Base-by-base conservation (phyloP, 2,329 filamentous ascomycete species). In the Huntiella bhutanensis region DNA sequence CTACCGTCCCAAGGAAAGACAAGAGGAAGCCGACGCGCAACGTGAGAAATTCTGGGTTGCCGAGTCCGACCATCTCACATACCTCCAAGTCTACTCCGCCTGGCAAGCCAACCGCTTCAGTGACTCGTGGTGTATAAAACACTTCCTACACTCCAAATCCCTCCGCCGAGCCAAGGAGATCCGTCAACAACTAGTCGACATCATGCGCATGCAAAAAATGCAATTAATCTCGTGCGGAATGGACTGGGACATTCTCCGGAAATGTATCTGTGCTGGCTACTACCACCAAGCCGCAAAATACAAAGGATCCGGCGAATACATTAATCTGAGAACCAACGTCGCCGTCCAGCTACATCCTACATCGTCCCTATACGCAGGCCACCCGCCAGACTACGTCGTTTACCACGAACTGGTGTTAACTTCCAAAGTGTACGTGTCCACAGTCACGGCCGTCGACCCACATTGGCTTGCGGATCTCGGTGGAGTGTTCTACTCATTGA, bases 351-450 rank as follows among this genome's bases (percentile, higher is more conserved):
- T 98, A 28, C 92, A 98, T 59, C 91, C 91, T 1, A 98, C 91
- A 0, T 87, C 80, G 52, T 85, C 91, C 1, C 71, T 98, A 1
- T 96, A 95, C 58, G 91, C 91, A 1, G 91, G 91, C 3, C 92
- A 94, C 61, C 74, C 94, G 17, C 91, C 92, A 1, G 91, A 98
- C 59, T 96, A 96, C 57, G 85, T 98, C 45, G 78, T 98, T 37
- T 98, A 98, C 62, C 91, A 98, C 67, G 91, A 98, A 62, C 74
- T 98, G 49, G 94, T 98, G 55, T 75, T 98, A 51, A 98, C 91
- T 0, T 84, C 80, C 48, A 95, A 94, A 59, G 91, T 96, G 59
- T 98, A 96, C 66, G 95, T 98, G 77, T 92, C 84, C 3, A 94
- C 85, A 4, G 91, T 98, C 7, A 98, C 91, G 4, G 77, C 85